Conservation (phyloP, 371 early-diverging fungal species). For the Caulochytrium protostelioides region DNA sequence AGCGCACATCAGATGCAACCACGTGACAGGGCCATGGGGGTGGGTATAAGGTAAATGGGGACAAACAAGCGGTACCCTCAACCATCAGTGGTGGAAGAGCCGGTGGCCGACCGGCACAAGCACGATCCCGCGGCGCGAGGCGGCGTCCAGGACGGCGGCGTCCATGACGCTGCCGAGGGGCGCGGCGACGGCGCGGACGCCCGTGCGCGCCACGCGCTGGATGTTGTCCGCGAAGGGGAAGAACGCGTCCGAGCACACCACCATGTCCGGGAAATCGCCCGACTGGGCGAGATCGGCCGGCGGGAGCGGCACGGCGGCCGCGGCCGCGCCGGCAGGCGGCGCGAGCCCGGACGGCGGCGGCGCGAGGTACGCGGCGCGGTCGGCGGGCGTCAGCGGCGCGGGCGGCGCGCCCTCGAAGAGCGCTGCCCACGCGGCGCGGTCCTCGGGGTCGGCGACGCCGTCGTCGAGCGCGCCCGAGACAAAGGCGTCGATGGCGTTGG, state of each 20-base stretch:
- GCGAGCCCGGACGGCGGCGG: too few species aligned
- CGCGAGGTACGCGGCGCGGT: slow-evolving; percentile 52
- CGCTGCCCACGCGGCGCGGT: slow-evolving; percentile 57
- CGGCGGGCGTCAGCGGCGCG: slow-evolving; percentile 47
- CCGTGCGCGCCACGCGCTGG: slow-evolving; percentile 62
- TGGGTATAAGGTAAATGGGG: neutral
- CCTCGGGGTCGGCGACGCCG: slow-evolving; percentile 35
- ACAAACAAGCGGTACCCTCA: neutral
- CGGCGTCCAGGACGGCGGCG: slow-evolving; percentile 53
- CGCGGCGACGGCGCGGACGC: slow-evolving; percentile 72
- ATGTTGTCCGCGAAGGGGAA: slow-evolving; percentile 96
- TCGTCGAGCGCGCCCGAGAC: slow-evolving; percentile 66
- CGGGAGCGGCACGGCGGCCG: slow-evolving; percentile 54
- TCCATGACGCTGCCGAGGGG: slow-evolving; percentile 82
- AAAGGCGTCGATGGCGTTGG: slow-evolving; percentile 90
- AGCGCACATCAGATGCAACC: too few species aligned
- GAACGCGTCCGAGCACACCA: slow-evolving; percentile 85
- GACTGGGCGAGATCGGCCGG: slow-evolving; percentile 51
- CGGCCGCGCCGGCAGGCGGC: too few species aligned
- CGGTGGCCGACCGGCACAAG: slow-evolving; percentile 61
- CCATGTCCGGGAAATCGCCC: slow-evolving; percentile 48
- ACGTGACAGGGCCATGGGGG: too few species aligned
- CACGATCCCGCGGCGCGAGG: slow-evolving; percentile 60
- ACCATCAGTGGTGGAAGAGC: slow-evolving; percentile 79
- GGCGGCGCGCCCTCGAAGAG: slow-evolving; percentile 53